phyloP scores from a whole-genome alignment of 1,139 yeast species.

The Meyerozyma guilliermondii region DNA sequence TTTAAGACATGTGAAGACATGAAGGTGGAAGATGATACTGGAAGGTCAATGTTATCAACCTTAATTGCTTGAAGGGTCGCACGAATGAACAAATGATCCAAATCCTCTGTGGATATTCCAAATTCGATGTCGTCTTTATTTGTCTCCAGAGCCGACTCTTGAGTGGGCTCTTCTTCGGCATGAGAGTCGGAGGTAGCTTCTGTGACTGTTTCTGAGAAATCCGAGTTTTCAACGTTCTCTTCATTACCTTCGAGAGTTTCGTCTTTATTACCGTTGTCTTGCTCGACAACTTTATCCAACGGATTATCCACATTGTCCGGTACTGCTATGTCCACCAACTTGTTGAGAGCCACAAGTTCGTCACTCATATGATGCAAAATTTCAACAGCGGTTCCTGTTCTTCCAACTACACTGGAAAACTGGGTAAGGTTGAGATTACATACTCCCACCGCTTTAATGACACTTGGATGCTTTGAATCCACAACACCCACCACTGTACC shows the following conservation, averaged over 20 bases:
- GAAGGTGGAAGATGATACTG: slow-evolving; percentile 68
- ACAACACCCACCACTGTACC: slow-evolving; percentile 73
- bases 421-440: slow-evolving; percentile 49
- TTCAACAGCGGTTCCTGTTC: slow-evolving; percentile 64
- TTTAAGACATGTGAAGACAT: slow-evolving; percentile 64
- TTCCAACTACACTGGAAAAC: slow-evolving; percentile 43
- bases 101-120: slow-evolving; percentile 54
- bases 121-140: slow-evolving; percentile 7
- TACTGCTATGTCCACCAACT: slow-evolving; percentile 38
- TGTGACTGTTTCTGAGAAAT: slow-evolving; percentile 3
- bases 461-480: slow-evolving; percentile 53
- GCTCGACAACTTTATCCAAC: slow-evolving; percentile 7
- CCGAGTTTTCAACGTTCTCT: slow-evolving; percentile 9
- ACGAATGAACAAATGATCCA: slow-evolving; percentile 72
- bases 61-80: slow-evolving; percentile 67
- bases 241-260: too few relatives aligned
- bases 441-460: slow-evolving; percentile 72
- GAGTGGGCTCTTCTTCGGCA: not conserved
- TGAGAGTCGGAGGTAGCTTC: slow-evolving; percentile 4
- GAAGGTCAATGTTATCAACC: slow-evolving; percentile 50
- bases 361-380: slow-evolving; percentile 54
- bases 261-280: slow-evolving; percentile 3
- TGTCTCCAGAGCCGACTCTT: not conserved
- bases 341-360: slow-evolving; percentile 43
- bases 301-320: slow-evolving; percentile 28